Percentiles rank a stretch among this genome's conserved stretches.
Conservation (phyloP, 2,329 filamentous ascomycete genomes). For the Talaromyces sp. region DNA sequence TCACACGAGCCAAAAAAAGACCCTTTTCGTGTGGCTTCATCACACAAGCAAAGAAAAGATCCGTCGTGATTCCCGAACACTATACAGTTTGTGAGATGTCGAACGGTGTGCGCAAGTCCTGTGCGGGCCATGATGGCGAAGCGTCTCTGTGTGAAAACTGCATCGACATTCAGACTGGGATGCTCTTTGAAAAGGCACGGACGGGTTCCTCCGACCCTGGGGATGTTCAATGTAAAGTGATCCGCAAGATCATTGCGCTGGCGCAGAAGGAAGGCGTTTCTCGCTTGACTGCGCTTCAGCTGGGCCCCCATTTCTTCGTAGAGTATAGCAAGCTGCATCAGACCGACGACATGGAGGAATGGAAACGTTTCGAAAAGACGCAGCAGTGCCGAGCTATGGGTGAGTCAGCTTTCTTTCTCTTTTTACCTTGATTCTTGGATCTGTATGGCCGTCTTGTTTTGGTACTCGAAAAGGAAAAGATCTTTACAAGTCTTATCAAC, state of each 20-base stretch:
- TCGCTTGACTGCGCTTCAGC: background rate
- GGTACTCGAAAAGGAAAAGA: background rate
- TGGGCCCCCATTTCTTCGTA: background rate
- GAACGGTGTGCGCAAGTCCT: background rate
- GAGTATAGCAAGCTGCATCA: background rate
- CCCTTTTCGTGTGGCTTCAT: background rate
- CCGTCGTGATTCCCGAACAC: background rate
- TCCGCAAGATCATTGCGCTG: background rate
- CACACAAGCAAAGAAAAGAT: background rate
- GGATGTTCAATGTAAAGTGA: background rate
- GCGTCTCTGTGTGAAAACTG: background rate
- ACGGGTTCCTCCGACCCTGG: background rate
- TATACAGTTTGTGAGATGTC: background rate
- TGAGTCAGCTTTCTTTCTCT: background rate
- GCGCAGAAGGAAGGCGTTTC: background rate
- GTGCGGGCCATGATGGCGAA: background rate
- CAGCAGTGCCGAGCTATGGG: background rate
- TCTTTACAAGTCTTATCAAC: background rate
- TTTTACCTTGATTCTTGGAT: background rate
- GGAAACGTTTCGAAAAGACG: background rate
- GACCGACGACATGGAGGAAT: background rate
- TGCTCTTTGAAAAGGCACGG: background rate
- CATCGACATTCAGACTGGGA: background rate
- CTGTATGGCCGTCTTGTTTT: background rate
- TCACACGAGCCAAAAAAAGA: background rate